These are phyloP conservation scores for Cudoniella acicularis DNA, from an alignment of 495 filamentous ascomycete genomes.

Conservation along the genomic window DNA sequence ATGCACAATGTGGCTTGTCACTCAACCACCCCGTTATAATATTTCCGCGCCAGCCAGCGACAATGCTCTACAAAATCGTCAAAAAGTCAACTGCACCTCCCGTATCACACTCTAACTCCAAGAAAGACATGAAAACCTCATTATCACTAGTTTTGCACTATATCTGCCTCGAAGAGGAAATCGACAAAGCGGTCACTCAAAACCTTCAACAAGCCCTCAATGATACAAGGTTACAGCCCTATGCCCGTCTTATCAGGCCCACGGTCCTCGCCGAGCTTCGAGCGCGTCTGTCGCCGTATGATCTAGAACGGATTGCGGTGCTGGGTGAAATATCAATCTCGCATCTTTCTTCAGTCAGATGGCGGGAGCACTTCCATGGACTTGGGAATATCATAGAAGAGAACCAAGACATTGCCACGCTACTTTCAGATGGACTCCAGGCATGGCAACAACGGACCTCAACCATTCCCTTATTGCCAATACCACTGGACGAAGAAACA, in stretches of 20 bases:
- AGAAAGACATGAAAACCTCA: slow-evolving; percentile 42
- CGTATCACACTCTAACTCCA: slow-evolving; percentile 30
- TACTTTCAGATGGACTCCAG: slow-evolving; percentile 32
- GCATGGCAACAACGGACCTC: slow-evolving; percentile 36
- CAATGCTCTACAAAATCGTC: slow-evolving; percentile 76
- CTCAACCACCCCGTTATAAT: slow-evolving; percentile 56
- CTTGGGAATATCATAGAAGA: slow-evolving; percentile 30
- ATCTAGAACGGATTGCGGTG: slow-evolving; percentile 56
- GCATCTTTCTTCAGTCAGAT: slow-evolving; percentile 22
- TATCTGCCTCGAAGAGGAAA: slow-evolving; percentile 71
- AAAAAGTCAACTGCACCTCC: background rate
- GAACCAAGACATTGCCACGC: slow-evolving; percentile 23
- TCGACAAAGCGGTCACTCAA: slow-evolving; percentile 41
- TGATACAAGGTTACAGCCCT: slow-evolving; percentile 36
- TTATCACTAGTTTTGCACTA: slow-evolving; percentile 75
- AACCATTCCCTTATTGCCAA: slow-evolving; percentile 29
- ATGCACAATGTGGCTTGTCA: slow-evolving; percentile 56
- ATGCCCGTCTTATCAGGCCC: slow-evolving; percentile 44
- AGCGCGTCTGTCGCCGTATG: slow-evolving; percentile 47
- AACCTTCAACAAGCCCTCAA: slow-evolving; percentile 37
- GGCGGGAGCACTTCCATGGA: slow-evolving; percentile 41
- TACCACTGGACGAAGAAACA: slow-evolving; percentile 12
- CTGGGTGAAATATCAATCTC: slow-evolving; percentile 44
- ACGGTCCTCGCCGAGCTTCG: slow-evolving; percentile 50
- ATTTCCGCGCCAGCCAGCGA: slow-evolving; percentile 77